phyloP scores from a whole-genome alignment of 2,329 filamentous ascomycete species.

The Exserohilum turcica region DNA sequence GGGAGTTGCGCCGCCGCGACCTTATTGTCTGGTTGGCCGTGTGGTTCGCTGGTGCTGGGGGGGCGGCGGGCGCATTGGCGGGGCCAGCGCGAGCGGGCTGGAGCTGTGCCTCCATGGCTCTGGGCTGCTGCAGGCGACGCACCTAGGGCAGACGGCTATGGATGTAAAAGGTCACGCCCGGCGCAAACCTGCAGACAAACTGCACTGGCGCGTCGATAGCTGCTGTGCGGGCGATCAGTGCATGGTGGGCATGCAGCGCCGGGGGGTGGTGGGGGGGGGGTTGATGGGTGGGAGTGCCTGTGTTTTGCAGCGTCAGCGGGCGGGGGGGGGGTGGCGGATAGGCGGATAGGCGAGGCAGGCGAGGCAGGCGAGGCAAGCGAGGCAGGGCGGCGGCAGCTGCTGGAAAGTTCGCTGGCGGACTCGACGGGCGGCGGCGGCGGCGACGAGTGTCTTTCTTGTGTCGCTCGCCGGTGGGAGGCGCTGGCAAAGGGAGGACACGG shows the following conservation, averaged over 20 bases:
- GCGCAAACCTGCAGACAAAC: background rate
- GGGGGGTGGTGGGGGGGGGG: background rate
- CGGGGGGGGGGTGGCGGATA: too few relatives aligned
- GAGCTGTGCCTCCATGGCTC: constrained; percentile 9
- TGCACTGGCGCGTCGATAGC: constrained; percentile 4
- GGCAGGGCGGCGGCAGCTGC: too few relatives aligned
- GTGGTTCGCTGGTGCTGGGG: constrained; percentile 1
- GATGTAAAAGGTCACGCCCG: constrained; percentile 4
- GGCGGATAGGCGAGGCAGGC: too few relatives aligned
- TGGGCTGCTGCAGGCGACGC: constrained; percentile 4
- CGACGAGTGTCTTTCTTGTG: too few relatives aligned
- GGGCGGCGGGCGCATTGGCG: background rate
- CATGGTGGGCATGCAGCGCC: constrained; percentile 15
- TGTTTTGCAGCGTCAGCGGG: too few relatives aligned
- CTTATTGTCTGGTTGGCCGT: constrained; percentile 28
- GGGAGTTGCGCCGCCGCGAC: constrained; percentile 38
- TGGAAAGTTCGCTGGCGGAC: too few relatives aligned
- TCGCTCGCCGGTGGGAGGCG: background rate
- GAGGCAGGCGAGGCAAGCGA: too few relatives aligned
- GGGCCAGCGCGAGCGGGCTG: constrained; percentile 5
- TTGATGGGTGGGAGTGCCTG: background rate
- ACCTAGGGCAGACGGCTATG: constrained; percentile 5
- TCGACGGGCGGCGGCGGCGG: too few relatives aligned
- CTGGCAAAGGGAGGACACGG: background rate
- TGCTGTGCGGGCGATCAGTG: constrained; percentile 7